Conservation (phyloP, 148 eudicot species). For the Cornus suecica region DNA sequence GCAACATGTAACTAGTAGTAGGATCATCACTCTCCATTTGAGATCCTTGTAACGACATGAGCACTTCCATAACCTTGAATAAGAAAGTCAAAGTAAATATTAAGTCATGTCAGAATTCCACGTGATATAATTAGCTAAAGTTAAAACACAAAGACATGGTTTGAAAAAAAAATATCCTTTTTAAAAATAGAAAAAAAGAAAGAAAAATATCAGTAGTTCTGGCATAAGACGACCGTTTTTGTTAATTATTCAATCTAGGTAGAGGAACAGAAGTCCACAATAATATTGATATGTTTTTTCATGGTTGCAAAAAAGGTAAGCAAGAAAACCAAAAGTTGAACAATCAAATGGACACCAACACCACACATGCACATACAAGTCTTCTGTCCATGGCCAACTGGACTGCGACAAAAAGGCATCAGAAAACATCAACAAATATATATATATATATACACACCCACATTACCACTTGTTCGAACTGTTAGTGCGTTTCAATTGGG, state of each 20-base stretch:
- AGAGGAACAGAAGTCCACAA: neutral
- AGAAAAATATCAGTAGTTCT: neutral
- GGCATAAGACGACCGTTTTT: neutral
- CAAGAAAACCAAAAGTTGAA: neutral
- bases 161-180: neutral
- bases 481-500: no score
- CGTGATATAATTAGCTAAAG: neutral
- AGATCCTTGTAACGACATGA: conserved; percentile 94
- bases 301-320: neutral
- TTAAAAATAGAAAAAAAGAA: no score
- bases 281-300: neutral
- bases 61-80: conserved; percentile 94
- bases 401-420: neutral
- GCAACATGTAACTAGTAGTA: conserved; percentile 93
- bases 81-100: conserved; percentile 1
- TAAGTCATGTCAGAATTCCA: neutral
- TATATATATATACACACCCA: no score
- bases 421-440: neutral
- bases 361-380: neutral
- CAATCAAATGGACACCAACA: conserved; percentile 3
- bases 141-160: neutral
- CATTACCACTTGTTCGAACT: no score
- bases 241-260: neutral
- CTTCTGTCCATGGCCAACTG: neutral
- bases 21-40: conserved; percentile 98